phyloP scores from a whole-genome alignment of 148 eudicot genomes.

The Amaranthus cruentus region DNA sequence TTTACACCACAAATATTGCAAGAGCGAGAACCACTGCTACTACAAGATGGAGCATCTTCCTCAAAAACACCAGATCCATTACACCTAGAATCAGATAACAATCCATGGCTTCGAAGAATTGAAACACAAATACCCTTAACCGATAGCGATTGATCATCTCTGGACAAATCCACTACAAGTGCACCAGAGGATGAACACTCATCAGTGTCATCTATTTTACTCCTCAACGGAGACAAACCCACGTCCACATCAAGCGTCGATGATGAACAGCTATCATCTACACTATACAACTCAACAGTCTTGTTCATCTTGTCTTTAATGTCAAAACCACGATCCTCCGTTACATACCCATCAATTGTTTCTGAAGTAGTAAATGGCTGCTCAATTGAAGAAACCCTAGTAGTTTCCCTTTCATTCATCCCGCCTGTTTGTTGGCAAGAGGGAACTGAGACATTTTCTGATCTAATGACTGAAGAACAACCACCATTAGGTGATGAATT shows the following conservation, averaged over 20 bases:
- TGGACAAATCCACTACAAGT: constrained; percentile 31
- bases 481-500: constrained; percentile 31
- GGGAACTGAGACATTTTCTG: constrained; percentile 36
- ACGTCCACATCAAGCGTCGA: constrained; percentile 56
- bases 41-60: constrained; percentile 28
- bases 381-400: constrained; percentile 28
- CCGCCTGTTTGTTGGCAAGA: constrained; percentile 23
- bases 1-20: constrained; percentile 56
- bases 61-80: constrained; percentile 19
- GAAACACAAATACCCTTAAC: constrained; percentile 56
- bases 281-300: constrained; percentile 35
- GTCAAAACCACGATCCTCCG: constrained; percentile 34
- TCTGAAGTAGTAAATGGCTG: constrained; percentile 28
- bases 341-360: constrained; percentile 33
- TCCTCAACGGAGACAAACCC: constrained; percentile 47
- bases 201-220: constrained; percentile 60
- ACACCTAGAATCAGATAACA: constrained; percentile 33
- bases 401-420: constrained; percentile 29
- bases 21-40: constrained; percentile 29
- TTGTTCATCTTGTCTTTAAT: constrained; percentile 30
- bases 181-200: constrained; percentile 87
- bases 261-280: constrained; percentile 81
- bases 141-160: constrained; percentile 43
- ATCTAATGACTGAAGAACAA: constrained; percentile 35
- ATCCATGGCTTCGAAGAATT: constrained; percentile 53